Conservation (phyloP, 2,329 filamentous ascomycete genomes). For the Septoria linicola region DNA sequence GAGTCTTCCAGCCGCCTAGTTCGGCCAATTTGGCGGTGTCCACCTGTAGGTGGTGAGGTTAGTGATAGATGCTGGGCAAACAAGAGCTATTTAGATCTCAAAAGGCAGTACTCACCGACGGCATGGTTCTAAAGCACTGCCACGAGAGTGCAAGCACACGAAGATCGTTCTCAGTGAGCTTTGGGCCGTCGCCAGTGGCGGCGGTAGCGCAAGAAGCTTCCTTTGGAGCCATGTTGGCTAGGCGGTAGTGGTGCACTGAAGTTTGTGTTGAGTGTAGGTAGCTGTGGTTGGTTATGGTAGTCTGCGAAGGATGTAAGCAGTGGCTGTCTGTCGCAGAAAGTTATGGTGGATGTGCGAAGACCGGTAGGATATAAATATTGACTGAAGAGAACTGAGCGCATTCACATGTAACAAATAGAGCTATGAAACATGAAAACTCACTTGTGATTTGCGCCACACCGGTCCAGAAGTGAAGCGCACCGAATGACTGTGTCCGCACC, state of each 20-base stretch:
- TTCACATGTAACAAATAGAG: slow-evolving; percentile 2
- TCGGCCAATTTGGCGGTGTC: slow-evolving; percentile 25
- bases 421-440: not conserved
- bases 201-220: not conserved
- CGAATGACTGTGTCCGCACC: not conserved
- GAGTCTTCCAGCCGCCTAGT: slow-evolving; percentile 25
- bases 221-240: slow-evolving; percentile 6
- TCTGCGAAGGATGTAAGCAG: no score
- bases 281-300: not conserved
- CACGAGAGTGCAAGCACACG: slow-evolving; percentile 14
- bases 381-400: not conserved
- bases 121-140: slow-evolving; percentile 15
- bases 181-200: not conserved
- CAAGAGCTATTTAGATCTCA: not conserved
- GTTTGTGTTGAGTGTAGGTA: not conserved
- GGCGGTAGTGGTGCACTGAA: not conserved
- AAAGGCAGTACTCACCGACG: slow-evolving; percentile 8
- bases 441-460: not conserved
- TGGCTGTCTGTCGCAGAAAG: no score
- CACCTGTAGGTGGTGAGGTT: slow-evolving; percentile 19
- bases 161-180: slow-evolving; percentile 13
- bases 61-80: not conserved
- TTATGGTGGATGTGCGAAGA: no score
- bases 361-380: no score
- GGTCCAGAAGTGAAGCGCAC: not conserved